These are phyloP conservation scores for Colletotrichum sp. DNA, from an alignment of 2,329 filamentous ascomycete genomes.

Conservation along the genomic window DNA sequence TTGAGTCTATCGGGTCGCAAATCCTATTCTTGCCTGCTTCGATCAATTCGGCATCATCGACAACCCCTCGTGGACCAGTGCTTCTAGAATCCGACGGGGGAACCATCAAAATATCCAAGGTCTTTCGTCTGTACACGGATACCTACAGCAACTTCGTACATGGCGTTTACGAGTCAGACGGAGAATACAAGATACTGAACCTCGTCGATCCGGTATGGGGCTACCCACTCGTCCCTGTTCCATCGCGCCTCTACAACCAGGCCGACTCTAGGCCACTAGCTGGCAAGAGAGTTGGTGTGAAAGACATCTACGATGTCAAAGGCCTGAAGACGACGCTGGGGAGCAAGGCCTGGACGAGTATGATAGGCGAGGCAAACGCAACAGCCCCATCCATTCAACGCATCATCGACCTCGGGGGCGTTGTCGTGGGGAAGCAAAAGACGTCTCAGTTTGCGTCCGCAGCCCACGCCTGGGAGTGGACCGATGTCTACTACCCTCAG, in stretches of 20 bases:
- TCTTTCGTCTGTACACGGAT: not conserved
- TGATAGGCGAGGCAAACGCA: not conserved
- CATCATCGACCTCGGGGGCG: not conserved
- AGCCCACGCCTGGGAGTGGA: not conserved
- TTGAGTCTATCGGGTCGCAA: not conserved
- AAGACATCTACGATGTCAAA: not conserved
- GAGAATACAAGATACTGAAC: not conserved
- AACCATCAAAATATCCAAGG: rapidly evolving
- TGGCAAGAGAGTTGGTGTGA: not conserved
- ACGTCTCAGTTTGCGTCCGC: not conserved
- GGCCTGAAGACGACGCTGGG: not conserved
- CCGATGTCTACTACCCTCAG: not conserved
- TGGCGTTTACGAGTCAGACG: not conserved
- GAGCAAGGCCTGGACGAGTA: not conserved
- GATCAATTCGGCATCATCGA: rapidly evolving
- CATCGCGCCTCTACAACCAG: not conserved
- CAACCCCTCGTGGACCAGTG: not conserved
- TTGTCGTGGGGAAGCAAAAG: not conserved
- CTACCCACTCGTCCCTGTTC: rapidly evolving
- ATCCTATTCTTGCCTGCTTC: not conserved
- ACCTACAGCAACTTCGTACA: not conserved
- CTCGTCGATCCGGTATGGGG: not conserved
- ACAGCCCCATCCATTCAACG: not conserved
- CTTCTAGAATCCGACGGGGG: not conserved
- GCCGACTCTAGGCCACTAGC: rapidly evolving